These are phyloP conservation scores for Cyclostephanos tholiformis DNA, from an alignment of 108 stramenopile genomes.

Conservation along the genomic window DNA sequence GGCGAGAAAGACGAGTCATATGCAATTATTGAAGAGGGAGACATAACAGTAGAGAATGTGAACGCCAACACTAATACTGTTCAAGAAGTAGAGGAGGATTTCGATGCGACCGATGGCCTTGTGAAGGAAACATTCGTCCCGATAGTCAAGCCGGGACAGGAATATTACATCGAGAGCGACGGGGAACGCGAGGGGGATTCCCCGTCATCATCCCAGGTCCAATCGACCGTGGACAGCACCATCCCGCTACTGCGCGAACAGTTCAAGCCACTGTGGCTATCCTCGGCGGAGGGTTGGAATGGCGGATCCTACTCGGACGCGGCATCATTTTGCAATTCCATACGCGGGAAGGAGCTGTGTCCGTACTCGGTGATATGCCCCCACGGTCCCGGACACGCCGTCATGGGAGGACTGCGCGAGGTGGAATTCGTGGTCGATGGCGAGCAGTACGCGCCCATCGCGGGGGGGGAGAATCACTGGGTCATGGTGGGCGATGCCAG, in stretches of 20 bases:
- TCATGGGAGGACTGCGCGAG: neutral
- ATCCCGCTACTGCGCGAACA: neutral
- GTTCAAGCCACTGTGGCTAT: constrained; percentile 13
- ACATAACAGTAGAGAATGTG: too few species aligned
- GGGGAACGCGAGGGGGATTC: neutral
- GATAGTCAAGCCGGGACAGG: neutral
- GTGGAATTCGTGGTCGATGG: constrained; percentile 4
- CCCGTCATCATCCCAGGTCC: neutral
- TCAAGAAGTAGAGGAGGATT: too few species aligned
- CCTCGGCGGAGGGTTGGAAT: constrained; percentile 1
- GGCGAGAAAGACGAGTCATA: too few species aligned
- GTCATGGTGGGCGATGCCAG: constrained; percentile 4
- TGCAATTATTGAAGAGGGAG: too few species aligned
- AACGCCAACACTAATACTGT: too few species aligned
- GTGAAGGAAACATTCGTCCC: neutral
- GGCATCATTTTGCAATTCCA: neutral
- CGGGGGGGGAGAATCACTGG: constrained; percentile 11
- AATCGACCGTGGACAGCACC: too few species aligned
- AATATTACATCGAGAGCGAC: too few species aligned
- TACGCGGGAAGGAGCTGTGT: constrained; percentile 7
- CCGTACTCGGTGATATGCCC: constrained; percentile 14
- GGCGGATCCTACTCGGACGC: constrained; percentile 4
- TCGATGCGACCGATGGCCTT: neutral
- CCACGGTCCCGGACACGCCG: neutral
- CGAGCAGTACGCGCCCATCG: constrained; percentile 6